These are phyloP conservation scores for Dentipellis fragilis DNA, from an alignment of 768 basidiomycete species.

Conservation along the genomic window DNA sequence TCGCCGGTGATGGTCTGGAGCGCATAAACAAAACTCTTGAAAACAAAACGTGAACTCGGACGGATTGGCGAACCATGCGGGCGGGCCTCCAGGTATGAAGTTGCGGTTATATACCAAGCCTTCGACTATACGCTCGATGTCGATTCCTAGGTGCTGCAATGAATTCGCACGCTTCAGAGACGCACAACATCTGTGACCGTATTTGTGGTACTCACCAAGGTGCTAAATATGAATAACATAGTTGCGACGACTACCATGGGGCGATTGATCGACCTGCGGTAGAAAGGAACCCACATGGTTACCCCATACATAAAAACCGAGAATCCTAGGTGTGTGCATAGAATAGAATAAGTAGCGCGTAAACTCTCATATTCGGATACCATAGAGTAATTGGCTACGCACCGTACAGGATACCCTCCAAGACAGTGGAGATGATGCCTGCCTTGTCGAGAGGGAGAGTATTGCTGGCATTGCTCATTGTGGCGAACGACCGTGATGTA, in stretches of 20 bases:
- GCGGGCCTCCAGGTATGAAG: slow-evolving; percentile 13
- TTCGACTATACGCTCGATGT: not conserved
- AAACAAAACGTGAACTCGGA: slow-evolving; percentile 20
- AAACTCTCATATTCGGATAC: not conserved
- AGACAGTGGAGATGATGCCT: not conserved
- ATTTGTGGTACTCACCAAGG: not conserved
- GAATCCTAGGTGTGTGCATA: not conserved
- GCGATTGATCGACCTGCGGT: not conserved
- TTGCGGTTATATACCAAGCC: slow-evolving; percentile 18
- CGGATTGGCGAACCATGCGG: slow-evolving; percentile 17
- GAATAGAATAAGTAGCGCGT: not conserved
- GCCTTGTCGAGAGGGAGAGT: not conserved
- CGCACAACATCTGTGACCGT: not conserved
- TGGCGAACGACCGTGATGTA: too few relatives aligned
- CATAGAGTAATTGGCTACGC: not conserved
- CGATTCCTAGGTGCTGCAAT: not conserved
- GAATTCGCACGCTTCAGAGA: not conserved
- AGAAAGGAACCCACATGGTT: not conserved
- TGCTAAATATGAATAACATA: not conserved
- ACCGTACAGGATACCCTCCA: slow-evolving; percentile 1
- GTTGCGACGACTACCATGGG: not conserved
- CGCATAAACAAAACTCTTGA: slow-evolving; percentile 16
- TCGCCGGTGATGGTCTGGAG: slow-evolving; percentile 22
- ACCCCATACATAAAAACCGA: not conserved
- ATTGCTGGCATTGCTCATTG: too few relatives aligned